Evolutionary conservation across 2,329 filamentous ascomycete species (phyloP), one percentile per base, ranked within the genome.

Genomic region (Emmonsiellopsis sp.): DNA sequence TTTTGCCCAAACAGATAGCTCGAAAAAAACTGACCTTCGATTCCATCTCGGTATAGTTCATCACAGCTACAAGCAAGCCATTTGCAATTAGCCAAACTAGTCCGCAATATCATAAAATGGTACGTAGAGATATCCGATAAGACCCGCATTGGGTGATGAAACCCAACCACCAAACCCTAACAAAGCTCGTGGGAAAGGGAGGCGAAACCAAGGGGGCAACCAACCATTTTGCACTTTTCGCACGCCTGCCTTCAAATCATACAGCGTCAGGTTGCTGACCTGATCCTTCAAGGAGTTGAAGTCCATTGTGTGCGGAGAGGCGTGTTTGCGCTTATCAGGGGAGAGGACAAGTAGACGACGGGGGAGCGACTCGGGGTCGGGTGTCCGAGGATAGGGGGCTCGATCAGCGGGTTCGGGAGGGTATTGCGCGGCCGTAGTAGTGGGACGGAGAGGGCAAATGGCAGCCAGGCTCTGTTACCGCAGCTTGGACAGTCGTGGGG

Each of bases 11-110:
- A 26, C 20, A 5, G 20, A 26, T 53, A 53, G 55, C 41, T 49
- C 42, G 47, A 53, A 50, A 58, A 58, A 58, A 50, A 54, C 67
- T 50, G 59, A 78, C 79, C 74, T 84, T 84, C 55, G 80, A 71
- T 74, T 94, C 89, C 87, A 93, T 92, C 68, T 96, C 91, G 42
- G 91, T 95, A 72, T 92, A 95, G 75, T 95, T 96, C 91, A 96
- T 95, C 56, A 95, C 90, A 61, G 90, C 90, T 95, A 65, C 20
- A 56, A 49, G 42, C 53, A 47, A 43, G 46, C 32, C 10, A 49
- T 26, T 26, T 26, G 20, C 20, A 11, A 43, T 57, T 51, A 57
- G 55, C 55, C 37, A 47, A 26, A 38, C 8, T 20, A 40, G 42
- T 35, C 48, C 34, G 31, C 9, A 9, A 32, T 32, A 13, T 13